Percentiles rank a stretch among this genome's conserved stretches.
phyloP scores from a whole-genome alignment of 768 basidiomycete species.

The Boletus bicolor region DNA sequence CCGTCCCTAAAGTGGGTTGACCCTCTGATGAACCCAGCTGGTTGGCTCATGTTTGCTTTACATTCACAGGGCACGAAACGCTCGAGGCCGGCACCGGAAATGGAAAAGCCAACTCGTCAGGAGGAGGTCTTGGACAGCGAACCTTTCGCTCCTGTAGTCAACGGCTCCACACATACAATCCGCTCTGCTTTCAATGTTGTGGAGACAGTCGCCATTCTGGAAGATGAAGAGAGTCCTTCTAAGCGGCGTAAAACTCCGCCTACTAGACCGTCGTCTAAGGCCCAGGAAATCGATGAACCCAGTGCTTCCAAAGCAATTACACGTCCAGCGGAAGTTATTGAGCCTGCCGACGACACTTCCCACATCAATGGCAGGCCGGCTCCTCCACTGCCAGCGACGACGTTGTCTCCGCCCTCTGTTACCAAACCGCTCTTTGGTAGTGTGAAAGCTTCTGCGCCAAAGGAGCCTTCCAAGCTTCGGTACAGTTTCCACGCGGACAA shows the following conservation, averaged over 20 bases:
- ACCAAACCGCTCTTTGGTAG: constrained; percentile 21
- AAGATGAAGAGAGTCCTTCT: constrained; percentile 36
- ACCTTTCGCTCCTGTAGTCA: constrained; percentile 8
- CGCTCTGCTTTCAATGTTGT: constrained; percentile 5
- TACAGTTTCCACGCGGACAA: constrained; percentile 64
- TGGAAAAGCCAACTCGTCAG: constrained; percentile 36
- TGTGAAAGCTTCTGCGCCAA: constrained; percentile 58
- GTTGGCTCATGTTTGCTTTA: constrained; percentile 4
- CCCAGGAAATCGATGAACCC: constrained; percentile 34
- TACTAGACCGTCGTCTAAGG: constrained; percentile 1
- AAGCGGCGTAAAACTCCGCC: constrained; percentile 49
- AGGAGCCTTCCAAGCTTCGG: constrained; percentile 76
- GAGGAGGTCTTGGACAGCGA: constrained; percentile 10
- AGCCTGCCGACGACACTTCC: constrained; percentile 31
- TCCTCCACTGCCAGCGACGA: neutral
- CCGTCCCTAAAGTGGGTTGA: constrained; percentile 61
- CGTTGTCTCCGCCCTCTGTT: constrained; percentile 21
- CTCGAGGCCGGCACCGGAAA: constrained; percentile 62
- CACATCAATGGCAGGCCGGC: constrained; percentile 16
- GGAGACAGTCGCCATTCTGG: constrained; percentile 39
- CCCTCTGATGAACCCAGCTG: constrained; percentile 1
- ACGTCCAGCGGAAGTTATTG: constrained; percentile 40
- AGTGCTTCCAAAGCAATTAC: constrained; percentile 20
- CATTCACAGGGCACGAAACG: constrained; percentile 67
- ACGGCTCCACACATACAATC: constrained; percentile 13